Conservation (phyloP, 2,329 filamentous ascomycete genomes). For the Metarhizium humberi region DNA sequence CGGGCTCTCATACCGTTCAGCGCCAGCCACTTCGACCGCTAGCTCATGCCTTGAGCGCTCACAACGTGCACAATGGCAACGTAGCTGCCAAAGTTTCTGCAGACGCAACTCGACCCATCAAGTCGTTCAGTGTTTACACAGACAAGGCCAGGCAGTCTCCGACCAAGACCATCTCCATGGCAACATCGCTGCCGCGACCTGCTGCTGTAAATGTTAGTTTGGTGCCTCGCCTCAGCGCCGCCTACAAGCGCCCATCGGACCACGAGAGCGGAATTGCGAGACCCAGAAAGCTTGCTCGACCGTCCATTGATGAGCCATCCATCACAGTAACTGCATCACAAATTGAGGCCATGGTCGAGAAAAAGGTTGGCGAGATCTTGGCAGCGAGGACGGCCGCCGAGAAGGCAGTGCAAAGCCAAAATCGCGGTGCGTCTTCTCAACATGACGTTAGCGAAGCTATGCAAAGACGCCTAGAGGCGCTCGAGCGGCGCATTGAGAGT, state of each 20-base stretch:
- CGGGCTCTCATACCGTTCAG: slow-evolving; percentile 29
- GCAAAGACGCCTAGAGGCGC: slow-evolving; percentile 68
- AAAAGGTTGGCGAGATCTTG: slow-evolving; percentile 82
- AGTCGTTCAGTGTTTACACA: slow-evolving; percentile 79
- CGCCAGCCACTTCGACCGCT: slow-evolving; percentile 75
- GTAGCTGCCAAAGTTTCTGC: slow-evolving; percentile 28
- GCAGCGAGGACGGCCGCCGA: slow-evolving; percentile 56
- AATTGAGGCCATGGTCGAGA: slow-evolving; percentile 87
- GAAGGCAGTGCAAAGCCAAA: slow-evolving; percentile 20
- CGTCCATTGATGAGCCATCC: slow-evolving; percentile 20
- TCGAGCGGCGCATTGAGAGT: slow-evolving; percentile 74
- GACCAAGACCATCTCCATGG: slow-evolving; percentile 2
- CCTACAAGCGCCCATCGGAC: slow-evolving; percentile 34
- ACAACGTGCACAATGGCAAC: slow-evolving; percentile 60
- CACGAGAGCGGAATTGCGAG: slow-evolving; percentile 27
- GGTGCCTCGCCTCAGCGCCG: slow-evolving; percentile 7
- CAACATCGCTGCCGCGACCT: slow-evolving; percentile 24
- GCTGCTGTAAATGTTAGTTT: slow-evolving; percentile 19
- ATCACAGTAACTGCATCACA: slow-evolving; percentile 56
- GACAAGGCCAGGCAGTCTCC: slow-evolving; percentile 48
- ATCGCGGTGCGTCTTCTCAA: slow-evolving; percentile 21
- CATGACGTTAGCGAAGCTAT: slow-evolving; percentile 65
- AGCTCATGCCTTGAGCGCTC: slow-evolving; percentile 64
- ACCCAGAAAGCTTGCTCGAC: slow-evolving; percentile 38
- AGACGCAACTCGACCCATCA: slow-evolving; percentile 60